Evolutionary conservation across 345 rosid genomes (phyloP), one percentile per base, ranked within the genome.

Genomic region (Eucalyptus melliodora): DNA sequence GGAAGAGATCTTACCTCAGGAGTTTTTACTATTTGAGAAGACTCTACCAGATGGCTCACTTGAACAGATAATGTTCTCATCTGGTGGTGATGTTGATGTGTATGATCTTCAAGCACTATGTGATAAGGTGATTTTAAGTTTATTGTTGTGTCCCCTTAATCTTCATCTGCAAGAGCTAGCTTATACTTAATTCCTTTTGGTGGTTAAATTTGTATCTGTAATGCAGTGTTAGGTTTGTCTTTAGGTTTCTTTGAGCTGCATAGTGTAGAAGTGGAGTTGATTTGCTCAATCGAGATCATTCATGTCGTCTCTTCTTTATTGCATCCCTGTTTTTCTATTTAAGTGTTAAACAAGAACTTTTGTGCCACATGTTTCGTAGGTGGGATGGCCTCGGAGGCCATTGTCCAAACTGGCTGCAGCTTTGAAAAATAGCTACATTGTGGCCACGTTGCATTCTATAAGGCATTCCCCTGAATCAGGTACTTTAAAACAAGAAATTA

Each of bases 351-450:
- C 77, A 50, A 42, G 86, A 72, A 67, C 80, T 21, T 50, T 15
- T 77, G 42, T 47, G 59, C 81, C 27, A 21, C 16, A 44, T 77
- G 85, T 40, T 88, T 42, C 56, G 89, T 90, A 97, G 99, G 99
- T 97, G 47, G 98, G 98, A 89, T 97, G 99, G 99, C 99, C 99
- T 53, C 89, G 98, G 87, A 96, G 99, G 92, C 99, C 99, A 13
- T 90, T 95, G 89, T 65, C 96, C 55, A 97, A 97, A 92, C 89
- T 97, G 91, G 98, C 96, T 89, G 95, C 97, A 14, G 99, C 99
- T 86, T 94, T 97, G 93, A 94, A 95, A 93, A 97, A 97, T 91
- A 97, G 99, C 94, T 97, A 97, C 92, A 95, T 97, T 95, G 99
- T 97, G 47, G 99, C 96, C 88, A 93, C 98, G 26, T 91, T 97